Conservation (phyloP, 148 eudicot genomes). For the Mesembryanthemum crystallinum region DNA sequence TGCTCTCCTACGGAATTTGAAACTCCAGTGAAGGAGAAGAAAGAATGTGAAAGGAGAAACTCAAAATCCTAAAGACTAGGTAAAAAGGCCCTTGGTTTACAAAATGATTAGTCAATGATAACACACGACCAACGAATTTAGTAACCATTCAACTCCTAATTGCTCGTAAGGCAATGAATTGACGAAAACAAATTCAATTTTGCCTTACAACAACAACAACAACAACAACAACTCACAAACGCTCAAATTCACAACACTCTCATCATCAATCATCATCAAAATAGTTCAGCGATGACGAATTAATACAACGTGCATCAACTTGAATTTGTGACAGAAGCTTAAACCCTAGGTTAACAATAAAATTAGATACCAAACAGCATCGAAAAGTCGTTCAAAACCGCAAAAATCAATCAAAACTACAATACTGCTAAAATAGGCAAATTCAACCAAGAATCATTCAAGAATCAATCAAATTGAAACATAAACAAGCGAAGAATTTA, state of each 20-base stretch:
- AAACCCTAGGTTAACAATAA: background rate
- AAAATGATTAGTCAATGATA: background rate
- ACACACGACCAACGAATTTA: background rate
- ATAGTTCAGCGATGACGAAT: no score
- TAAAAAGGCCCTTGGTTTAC: no score
- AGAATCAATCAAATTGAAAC: background rate
- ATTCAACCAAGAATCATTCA: conserved; percentile 6
- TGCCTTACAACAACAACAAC: background rate
- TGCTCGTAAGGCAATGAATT: no score
- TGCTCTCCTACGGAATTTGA: no score
- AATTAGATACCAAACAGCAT: background rate
- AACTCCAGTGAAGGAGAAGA: no score
- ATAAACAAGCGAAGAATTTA: background rate
- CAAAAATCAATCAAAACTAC: conserved; percentile 7
- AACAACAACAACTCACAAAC: background rate
- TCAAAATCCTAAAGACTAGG: no score
- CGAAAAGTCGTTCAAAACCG: background rate
- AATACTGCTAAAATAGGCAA: background rate
- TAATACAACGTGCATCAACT: no score
- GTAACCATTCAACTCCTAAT: no score
- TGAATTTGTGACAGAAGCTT: background rate
- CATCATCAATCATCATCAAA: background rate
- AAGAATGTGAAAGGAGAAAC: no score
- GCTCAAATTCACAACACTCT: conserved; percentile 1
- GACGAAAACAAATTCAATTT: no score